Base-by-base conservation (phyloP, 2,329 filamentous ascomycete genomes). In the Fusarium sp. region DNA sequence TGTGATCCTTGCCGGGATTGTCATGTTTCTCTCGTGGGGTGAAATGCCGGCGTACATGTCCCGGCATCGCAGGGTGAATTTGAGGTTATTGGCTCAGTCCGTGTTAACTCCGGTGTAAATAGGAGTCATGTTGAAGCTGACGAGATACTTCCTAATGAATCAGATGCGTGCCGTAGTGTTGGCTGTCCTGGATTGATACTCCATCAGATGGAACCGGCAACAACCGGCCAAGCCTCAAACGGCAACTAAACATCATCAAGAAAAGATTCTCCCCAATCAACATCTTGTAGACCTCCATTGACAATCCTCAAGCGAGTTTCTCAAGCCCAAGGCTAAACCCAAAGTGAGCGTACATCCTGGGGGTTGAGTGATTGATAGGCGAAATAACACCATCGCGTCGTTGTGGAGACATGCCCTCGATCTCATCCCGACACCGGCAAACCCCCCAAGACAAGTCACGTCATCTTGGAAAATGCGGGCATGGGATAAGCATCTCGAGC, bases 331-430 rank as follows among this genome's bases (percentile, higher is more conserved):
- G 44, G 27, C 56, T 58, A 56, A 13, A 14, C 23, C 58, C 40
- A 50, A 53, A 23, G 50, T 59, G 34, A 29, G 27, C 44, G 25
- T 6, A 1, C 34, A 68, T 46, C 63, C 51, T 50, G 29, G 31
- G 44, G n/a, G 54, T 73, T 74, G 69, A 67, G 72, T 74, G 64
- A 74, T 74, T 61, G 65, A 72, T 64, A 64, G 68, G 58, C 71
- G 54, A 73, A 72, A 74, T 74, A 73, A 74, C 72, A 74, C 67
- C 72, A 74, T 74, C 72, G 71, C 51, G 16, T 23, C 29, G 31
- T 5, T 64, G 71, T 70, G 72, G 71, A 56, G 67, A 61, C 55
- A 25, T 0, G 9, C 29, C 44, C 62, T 44, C 18, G 58, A 65
- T 63, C 64, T 50, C 51, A 59, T 59, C 63, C 69, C 71, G 67